Percentiles rank a stretch among this genome's conserved stretches.
These are phyloP conservation scores for Nicotiana rustica DNA, from an alignment of 305 asterid species.

Conservation along the genomic window DNA sequence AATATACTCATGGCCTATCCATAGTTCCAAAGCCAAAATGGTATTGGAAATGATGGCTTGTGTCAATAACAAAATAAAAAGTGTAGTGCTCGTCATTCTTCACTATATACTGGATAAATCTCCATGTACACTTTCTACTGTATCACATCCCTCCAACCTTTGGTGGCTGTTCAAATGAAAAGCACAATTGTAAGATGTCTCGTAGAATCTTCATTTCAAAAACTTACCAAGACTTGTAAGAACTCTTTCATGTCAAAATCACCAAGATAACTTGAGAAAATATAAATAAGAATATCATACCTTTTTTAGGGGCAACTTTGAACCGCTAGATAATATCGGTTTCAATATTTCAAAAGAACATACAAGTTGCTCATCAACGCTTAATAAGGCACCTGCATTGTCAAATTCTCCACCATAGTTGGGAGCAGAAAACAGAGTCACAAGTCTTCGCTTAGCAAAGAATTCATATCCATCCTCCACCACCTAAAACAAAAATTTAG, in stretches of 20 bases:
- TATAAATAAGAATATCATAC: slow-evolving; percentile 44
- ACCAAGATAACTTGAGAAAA: not conserved
- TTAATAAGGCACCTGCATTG: slow-evolving; percentile 84
- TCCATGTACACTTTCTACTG: slow-evolving; percentile 34
- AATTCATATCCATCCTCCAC: slow-evolving; percentile 96
- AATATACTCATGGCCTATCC: not conserved
- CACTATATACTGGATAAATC: slow-evolving; percentile 32
- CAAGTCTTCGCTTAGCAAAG: slow-evolving; percentile 78
- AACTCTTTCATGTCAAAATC: not conserved
- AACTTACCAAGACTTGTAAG: not conserved
- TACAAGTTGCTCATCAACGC: slow-evolving; percentile 74
- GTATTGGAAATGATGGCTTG: not conserved
- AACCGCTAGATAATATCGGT: slow-evolving; percentile 51
- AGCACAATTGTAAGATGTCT: not conserved
- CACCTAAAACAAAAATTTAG: slow-evolving; percentile 50
- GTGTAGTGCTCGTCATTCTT: not conserved
- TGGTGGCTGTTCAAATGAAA: slow-evolving; percentile 34
- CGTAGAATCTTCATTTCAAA: not conserved
- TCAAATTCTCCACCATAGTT: slow-evolving; percentile 91
- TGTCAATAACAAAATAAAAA: slow-evolving; percentile 18
- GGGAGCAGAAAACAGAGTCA: slow-evolving; percentile 87
- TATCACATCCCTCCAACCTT: slow-evolving; percentile 35
- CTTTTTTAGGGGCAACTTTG: slow-evolving; percentile 77
- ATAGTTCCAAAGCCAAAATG: slow-evolving; percentile 27
- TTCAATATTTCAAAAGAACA: slow-evolving; percentile 88